Conservation (phyloP, 2,329 filamentous ascomycete species). For the Colletotrichum endophyticum region DNA sequence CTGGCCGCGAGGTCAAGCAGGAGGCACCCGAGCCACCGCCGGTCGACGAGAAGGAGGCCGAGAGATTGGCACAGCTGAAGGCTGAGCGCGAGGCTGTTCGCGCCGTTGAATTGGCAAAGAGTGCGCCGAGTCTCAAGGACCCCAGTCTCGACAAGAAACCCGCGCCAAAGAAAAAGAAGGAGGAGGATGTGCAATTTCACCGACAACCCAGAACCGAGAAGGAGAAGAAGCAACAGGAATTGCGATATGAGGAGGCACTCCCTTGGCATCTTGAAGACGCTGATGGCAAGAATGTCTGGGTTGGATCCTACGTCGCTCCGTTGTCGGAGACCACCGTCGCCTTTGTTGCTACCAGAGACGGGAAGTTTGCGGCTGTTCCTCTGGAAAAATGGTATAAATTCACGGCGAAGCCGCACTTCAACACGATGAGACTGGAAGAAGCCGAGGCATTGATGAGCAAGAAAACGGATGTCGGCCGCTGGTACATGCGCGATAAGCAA, state of each 20-base stretch:
- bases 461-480: slow-evolving; percentile 77
- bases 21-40: slow-evolving; percentile 51
- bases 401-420: slow-evolving; percentile 78
- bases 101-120: slow-evolving; percentile 88
- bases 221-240: slow-evolving; percentile 73
- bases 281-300: slow-evolving; percentile 93
- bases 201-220: slow-evolving; percentile 81
- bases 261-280: slow-evolving; percentile 98
- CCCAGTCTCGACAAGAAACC: slow-evolving; percentile 59
- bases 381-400: slow-evolving; percentile 97
- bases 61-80: slow-evolving; percentile 71
- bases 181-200: slow-evolving; percentile 84
- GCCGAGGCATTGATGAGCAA: slow-evolving; percentile 84
- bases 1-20: slow-evolving; percentile 67
- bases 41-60: slow-evolving; percentile 63
- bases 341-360: slow-evolving; percentile 68
- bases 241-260: slow-evolving; percentile 91
- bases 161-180: slow-evolving; percentile 73
- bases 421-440: slow-evolving; percentile 79
- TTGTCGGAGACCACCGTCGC: slow-evolving; percentile 87
- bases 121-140: slow-evolving; percentile 79
- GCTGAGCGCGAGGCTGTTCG: slow-evolving; percentile 85
- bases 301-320: slow-evolving; percentile 87
- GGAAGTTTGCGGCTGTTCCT: slow-evolving; percentile 83
- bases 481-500: slow-evolving; percentile 75